phyloP scores from a whole-genome alignment of 1,139 yeast species.

The Candida mesenterica region DNA sequence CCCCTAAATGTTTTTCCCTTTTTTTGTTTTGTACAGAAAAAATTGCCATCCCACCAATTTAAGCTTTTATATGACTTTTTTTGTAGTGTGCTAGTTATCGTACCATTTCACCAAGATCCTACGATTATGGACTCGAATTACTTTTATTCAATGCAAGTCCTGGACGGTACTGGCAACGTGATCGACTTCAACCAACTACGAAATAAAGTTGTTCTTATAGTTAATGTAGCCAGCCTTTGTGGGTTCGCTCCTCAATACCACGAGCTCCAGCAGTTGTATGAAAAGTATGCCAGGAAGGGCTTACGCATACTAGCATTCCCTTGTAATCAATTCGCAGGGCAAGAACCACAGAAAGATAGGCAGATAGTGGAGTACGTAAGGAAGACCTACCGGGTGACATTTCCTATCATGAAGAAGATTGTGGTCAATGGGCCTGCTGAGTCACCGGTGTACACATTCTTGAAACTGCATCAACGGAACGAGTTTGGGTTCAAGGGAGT shows the following conservation, averaged over 20 bases:
- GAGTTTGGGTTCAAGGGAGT: constrained; percentile 74
- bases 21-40: neutral
- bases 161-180: constrained; percentile 6
- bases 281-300: constrained; percentile 30
- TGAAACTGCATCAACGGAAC: constrained; percentile 42
- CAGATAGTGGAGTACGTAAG: constrained; percentile 67
- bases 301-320: constrained; percentile 43
- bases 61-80: too few species aligned
- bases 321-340: constrained; percentile 39
- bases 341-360: constrained; percentile 75
- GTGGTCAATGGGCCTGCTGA: constrained; percentile 36
- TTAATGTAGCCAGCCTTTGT: constrained; percentile 47
- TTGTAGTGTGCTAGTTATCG: neutral
- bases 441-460: constrained; percentile 29
- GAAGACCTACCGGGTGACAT: constrained; percentile 57
- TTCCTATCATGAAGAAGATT: constrained; percentile 39
- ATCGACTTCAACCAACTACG: constrained; percentile 20
- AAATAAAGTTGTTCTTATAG: constrained; percentile 38
- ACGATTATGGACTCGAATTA: neutral
- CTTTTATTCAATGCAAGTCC: neutral
- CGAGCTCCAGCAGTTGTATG: constrained; percentile 34
- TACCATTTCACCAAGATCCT: too few species aligned
- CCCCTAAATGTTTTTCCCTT: neutral
- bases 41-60: neutral
- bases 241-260: constrained; percentile 44